Percentiles rank a stretch among this genome's conserved stretches.
These are phyloP conservation scores for Sphaerosporella brunnea DNA, from an alignment of 495 filamentous ascomycete genomes.

Conservation along the genomic window DNA sequence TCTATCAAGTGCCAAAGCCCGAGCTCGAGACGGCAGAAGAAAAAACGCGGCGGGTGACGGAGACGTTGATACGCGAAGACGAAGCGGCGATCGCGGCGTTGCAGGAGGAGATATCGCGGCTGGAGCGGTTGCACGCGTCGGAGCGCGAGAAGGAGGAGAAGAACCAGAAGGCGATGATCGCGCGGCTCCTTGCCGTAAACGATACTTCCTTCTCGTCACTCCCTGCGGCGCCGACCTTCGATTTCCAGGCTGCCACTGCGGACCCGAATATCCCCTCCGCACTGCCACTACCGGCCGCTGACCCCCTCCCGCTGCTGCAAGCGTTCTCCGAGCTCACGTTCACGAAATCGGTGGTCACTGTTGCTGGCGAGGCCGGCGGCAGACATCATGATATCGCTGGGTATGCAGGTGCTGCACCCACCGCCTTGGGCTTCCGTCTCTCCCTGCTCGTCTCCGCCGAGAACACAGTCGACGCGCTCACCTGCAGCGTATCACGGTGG, in stretches of 20 bases:
- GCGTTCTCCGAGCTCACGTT: conserved; percentile 20
- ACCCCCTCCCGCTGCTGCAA: conserved; percentile 10
- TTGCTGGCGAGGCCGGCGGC: background rate
- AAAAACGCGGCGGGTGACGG: background rate
- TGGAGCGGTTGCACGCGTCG: background rate
- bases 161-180: background rate
- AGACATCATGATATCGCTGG: conserved; percentile 12
- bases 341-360: conserved; percentile 5
- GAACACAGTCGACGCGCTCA: background rate
- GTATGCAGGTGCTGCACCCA: conserved; percentile 5
- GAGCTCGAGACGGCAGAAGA: background rate
- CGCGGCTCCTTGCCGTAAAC: conserved; percentile 13
- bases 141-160: background rate
- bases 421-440: conserved; percentile 13
- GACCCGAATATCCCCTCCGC: conserved; percentile 13
- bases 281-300: conserved; percentile 2
- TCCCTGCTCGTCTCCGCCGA: conserved; percentile 5
- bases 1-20: too few species aligned
- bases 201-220: conserved; percentile 15
- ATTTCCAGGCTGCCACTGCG: background rate
- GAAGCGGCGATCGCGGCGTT: background rate
- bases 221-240: background rate
- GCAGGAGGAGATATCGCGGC: background rate
- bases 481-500: conserved; percentile 11
- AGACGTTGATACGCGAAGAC: background rate